Conservation (phyloP, 306 rosid species). For the Comarum palustre region DNA sequence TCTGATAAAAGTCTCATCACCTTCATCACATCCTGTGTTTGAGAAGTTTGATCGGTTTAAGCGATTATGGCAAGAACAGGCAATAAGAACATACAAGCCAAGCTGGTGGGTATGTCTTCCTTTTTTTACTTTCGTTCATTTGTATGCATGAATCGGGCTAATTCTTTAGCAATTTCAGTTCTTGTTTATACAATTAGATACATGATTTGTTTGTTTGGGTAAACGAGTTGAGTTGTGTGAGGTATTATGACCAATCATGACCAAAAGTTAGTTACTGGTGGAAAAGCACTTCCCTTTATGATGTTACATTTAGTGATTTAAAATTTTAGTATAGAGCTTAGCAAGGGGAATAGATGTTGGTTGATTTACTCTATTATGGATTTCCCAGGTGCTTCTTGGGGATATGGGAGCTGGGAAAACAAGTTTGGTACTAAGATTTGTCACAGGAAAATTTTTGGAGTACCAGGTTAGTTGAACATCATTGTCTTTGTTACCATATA, state of each 20-base stretch:
- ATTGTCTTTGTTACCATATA: background rate
- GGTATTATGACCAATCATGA: background rate
- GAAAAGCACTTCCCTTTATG: background rate
- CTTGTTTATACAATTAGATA: background rate
- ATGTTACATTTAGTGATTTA: background rate
- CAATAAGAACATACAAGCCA: constrained; percentile 81
- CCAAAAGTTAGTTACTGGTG: background rate
- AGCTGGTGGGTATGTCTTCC: constrained; percentile 92
- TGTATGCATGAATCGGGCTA: background rate
- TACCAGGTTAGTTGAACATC: constrained; percentile 51
- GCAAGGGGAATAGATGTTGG: background rate
- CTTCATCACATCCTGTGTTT: background rate
- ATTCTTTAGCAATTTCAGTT: background rate
- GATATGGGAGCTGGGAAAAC: constrained; percentile 94
- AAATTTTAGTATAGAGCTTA: background rate
- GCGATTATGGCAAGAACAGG: constrained; percentile 52
- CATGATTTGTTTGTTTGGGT: background rate
- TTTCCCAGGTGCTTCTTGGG: constrained; percentile 72
- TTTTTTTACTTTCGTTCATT: constrained; percentile 11
- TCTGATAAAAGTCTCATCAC: constrained; percentile 10
- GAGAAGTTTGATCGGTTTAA: background rate
- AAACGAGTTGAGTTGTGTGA: background rate
- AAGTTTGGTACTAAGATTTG: constrained; percentile 80
- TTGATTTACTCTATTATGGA: background rate
- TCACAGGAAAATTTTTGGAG: constrained; percentile 77